Conservation (phyloP, 2,329 filamentous ascomycete species). For the Aspergillus costaricaensis region DNA sequence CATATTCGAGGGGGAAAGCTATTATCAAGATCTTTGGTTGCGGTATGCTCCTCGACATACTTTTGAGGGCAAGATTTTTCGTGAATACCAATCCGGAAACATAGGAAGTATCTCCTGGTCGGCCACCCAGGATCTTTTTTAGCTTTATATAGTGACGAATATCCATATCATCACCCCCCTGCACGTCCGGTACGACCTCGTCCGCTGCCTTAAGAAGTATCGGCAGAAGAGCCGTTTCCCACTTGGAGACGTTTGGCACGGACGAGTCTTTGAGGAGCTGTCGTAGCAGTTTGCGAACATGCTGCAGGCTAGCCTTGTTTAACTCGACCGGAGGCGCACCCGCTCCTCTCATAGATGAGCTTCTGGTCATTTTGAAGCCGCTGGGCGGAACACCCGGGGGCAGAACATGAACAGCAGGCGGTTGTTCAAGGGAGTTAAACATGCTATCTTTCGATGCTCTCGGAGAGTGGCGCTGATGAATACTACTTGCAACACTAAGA, state of each 20-base stretch:
- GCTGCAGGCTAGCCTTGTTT: constrained; percentile 81
- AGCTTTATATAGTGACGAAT: constrained; percentile 96
- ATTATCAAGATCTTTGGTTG: constrained; percentile 89
- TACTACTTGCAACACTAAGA: constrained; percentile 77
- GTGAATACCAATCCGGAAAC: constrained; percentile 96
- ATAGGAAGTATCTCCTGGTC: constrained; percentile 89
- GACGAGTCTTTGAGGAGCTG: constrained; percentile 78
- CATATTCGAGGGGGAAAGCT: constrained; percentile 94
- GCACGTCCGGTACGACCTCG: constrained; percentile 90
- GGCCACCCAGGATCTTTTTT: constrained; percentile 91
- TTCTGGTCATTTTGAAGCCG: constrained; percentile 65
- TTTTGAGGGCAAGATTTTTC: constrained; percentile 94
- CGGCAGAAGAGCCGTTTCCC: constrained; percentile 88
- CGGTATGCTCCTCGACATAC: constrained; percentile 83
- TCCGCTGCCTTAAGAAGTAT: constrained; percentile 89
- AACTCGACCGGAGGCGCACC: constrained; percentile 77
- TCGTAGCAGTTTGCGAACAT: constrained; percentile 80
- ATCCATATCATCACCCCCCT: constrained; percentile 90
- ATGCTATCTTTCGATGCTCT: constrained; percentile 63
- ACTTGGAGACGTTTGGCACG: constrained; percentile 71
- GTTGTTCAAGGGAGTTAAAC: constrained; percentile 36
- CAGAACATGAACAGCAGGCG: constrained; percentile 43
- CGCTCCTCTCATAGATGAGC: constrained; percentile 76
- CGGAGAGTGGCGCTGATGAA: constrained; percentile 70
- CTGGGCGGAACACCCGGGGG: constrained; percentile 38